These are phyloP conservation scores for Elsinoe perseae DNA, from an alignment of 2,329 filamentous ascomycete genomes.

Conservation along the genomic window DNA sequence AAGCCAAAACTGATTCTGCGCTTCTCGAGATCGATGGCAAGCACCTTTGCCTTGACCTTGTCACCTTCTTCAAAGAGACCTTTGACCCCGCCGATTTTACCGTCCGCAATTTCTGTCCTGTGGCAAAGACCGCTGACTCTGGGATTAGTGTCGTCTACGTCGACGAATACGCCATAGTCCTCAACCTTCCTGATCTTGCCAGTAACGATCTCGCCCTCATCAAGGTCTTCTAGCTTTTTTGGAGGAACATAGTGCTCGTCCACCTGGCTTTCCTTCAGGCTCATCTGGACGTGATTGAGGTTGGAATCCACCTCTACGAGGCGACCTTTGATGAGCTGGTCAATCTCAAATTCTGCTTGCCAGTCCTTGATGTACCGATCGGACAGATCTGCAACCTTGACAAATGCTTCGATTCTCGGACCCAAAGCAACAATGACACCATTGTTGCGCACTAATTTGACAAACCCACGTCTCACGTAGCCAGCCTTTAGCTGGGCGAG, in stretches of 20 bases:
- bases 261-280: constrained; percentile 74
- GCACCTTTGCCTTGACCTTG: constrained; percentile 80
- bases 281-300: constrained; percentile 71
- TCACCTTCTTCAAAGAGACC: constrained; percentile 88
- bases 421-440: constrained; percentile 82
- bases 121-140: constrained; percentile 94
- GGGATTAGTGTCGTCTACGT: constrained; percentile 68
- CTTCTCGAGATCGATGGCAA: constrained; percentile 67
- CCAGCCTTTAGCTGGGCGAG: constrained; percentile 65
- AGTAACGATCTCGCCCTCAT: constrained; percentile 71
- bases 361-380: constrained; percentile 91
- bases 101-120: constrained; percentile 82
- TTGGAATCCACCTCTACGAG: constrained; percentile 63
- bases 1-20: constrained; percentile 80
- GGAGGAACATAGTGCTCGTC: constrained; percentile 70
- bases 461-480: constrained; percentile 79
- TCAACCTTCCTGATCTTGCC: constrained; percentile 90
- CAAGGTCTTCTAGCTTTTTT: constrained; percentile 67
- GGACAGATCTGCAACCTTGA: constrained; percentile 80
- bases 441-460: constrained; percentile 82
- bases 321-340: constrained; percentile 85
- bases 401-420: constrained; percentile 70
- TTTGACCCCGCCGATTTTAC: constrained; percentile 70
- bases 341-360: constrained; percentile 80
- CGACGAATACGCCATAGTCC: constrained; percentile 89